These are phyloP conservation scores for Coemansia asiatica DNA, from an alignment of 192 early-diverging fungal species.

Conservation along the genomic window DNA sequence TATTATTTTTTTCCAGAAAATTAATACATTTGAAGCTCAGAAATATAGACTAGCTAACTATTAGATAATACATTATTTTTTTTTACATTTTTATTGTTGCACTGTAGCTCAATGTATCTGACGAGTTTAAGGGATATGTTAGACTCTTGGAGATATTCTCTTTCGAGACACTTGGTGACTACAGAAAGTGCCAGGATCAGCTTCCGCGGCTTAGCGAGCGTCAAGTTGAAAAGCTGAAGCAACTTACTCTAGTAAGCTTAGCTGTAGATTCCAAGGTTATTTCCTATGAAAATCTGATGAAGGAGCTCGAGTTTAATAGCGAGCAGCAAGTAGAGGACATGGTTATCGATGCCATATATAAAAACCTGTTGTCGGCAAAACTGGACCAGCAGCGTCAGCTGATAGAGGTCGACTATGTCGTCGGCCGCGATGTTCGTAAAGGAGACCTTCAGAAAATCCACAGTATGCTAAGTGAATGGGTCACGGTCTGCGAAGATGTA, in stretches of 20 bases:
- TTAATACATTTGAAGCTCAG: too few relatives aligned
- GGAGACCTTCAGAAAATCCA: conserved; percentile 36
- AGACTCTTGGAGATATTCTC: conserved; percentile 37
- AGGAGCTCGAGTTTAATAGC: conserved; percentile 26
- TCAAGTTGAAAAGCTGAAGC: conserved; percentile 44
- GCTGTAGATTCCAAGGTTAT: conserved; percentile 32
- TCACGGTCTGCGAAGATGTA: conserved; percentile 26
- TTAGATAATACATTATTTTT: background rate
- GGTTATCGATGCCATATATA: conserved; percentile 49
- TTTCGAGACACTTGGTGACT: conserved; percentile 32
- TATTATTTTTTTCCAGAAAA: too few relatives aligned
- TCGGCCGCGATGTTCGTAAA: conserved; percentile 43
- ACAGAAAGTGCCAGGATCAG: conserved; percentile 21
- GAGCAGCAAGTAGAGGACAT: conserved; percentile 50
- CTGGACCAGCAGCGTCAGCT: conserved; percentile 49
- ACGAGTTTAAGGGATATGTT: conserved; percentile 24
- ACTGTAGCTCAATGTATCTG: conserved; percentile 29
- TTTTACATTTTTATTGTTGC: background rate
- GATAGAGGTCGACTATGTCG: conserved; percentile 40
- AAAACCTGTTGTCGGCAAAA: conserved; percentile 37
- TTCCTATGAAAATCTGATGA: conserved; percentile 30
- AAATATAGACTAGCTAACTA: too few relatives aligned
- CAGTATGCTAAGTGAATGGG: conserved; percentile 29
- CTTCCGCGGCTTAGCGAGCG: conserved; percentile 26
- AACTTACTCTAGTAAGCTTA: conserved; percentile 36